These are phyloP conservation scores for Aspergillus panamensis DNA, from an alignment of 495 filamentous ascomycete genomes.

Conservation along the genomic window DNA sequence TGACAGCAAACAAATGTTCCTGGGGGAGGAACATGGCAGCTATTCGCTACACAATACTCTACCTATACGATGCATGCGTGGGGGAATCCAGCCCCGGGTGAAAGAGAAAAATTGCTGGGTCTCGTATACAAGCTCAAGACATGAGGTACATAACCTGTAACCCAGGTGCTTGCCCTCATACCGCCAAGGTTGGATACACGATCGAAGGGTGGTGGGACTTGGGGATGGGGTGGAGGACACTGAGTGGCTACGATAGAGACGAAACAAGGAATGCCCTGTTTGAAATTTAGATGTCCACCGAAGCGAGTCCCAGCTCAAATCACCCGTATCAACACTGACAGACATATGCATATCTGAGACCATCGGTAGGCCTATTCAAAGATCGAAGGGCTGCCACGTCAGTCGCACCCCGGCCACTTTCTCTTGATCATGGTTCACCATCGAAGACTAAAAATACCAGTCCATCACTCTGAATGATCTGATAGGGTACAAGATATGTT, in stretches of 20 bases:
- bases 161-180: neutral
- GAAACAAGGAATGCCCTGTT: constrained; percentile 5
- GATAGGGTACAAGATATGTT: constrained; percentile 15
- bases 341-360: constrained; percentile 12
- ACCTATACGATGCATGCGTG: too few species aligned
- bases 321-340: constrained; percentile 10
- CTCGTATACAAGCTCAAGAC: too few species aligned
- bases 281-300: constrained; percentile 1
- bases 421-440: constrained; percentile 15
- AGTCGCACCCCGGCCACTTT: constrained; percentile 18
- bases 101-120: too few species aligned
- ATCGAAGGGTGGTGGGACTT: neutral
- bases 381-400: constrained; percentile 25
- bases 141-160: too few species aligned
- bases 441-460: constrained; percentile 12
- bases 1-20: constrained; percentile 5
- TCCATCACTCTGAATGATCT: constrained; percentile 3
- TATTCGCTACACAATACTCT: too few species aligned
- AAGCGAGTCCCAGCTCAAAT: constrained; percentile 7
- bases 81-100: too few species aligned
- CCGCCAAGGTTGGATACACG: neutral
- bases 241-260: neutral
- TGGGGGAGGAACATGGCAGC: neutral
- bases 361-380: constrained; percentile 15
- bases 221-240: neutral